Percentiles rank a stretch among this genome's conserved stretches.
phyloP scores from a whole-genome alignment of 2,329 filamentous ascomycete species.

The Penicillium sp. region DNA sequence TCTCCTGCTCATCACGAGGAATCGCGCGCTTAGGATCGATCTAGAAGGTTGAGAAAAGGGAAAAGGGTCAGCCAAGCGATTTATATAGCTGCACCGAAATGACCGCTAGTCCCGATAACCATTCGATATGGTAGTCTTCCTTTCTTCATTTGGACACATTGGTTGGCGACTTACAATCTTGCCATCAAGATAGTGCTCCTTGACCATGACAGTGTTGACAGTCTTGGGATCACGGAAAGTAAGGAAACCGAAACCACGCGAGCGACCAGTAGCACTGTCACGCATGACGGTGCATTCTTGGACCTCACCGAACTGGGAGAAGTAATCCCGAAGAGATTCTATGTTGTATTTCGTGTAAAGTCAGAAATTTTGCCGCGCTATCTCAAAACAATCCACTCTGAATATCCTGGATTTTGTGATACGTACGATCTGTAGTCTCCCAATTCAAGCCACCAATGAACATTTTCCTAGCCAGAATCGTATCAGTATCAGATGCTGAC shows the following conservation, averaged over 20 bases:
- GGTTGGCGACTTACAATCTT: conserved; percentile 70
- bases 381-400: neutral
- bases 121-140: neutral
- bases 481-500: conserved; percentile 25
- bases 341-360: neutral
- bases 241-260: conserved; percentile 92
- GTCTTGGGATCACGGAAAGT: conserved; percentile 98
- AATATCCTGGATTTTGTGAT: conserved; percentile 1
- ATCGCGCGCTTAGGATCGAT: conserved; percentile 98
- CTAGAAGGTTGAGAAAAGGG: conserved; percentile 42
- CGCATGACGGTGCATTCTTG: conserved; percentile 99
- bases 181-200: conserved; percentile 95
- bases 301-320: conserved; percentile 95
- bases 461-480: conserved; percentile 71
- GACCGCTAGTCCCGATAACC: too few species aligned
- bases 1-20: conserved; percentile 93
- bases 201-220: conserved; percentile 99
- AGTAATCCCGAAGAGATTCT: conserved; percentile 97
- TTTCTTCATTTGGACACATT: neutral
- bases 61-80: neutral
- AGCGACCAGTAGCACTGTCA: conserved; percentile 86
- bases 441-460: conserved; percentile 98
- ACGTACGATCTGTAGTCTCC: conserved; percentile 97
- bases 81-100: too few species aligned
- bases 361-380: neutral